Evolutionary conservation across 73 alveolate species (phyloP), one percentile per base, ranked within the genome.

Genomic region (Breviolum minutum): DNA sequence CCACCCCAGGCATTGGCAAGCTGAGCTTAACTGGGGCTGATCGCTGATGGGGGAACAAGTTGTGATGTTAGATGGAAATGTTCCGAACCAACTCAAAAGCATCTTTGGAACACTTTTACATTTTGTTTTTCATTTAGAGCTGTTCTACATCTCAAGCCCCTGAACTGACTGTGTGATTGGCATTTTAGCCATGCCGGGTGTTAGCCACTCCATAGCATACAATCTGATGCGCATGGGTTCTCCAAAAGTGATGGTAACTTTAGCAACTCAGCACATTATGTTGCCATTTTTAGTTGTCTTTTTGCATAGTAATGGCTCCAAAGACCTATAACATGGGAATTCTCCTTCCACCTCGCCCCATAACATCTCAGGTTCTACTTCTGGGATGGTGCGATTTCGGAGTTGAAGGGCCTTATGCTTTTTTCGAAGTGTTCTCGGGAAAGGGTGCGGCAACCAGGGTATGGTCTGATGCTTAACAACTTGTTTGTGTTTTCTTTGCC

Each of bases 151-250:
- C 10, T 20, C 81, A 30, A 40, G 54, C 54, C 54, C 54, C 54
- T 40, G 54, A 40, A 40, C 54, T 40, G 54, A 40, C 54, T 40
- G 54, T 40, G 54, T 40, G 54, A 40, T 40, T 40, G 3, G 54
- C 54, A 3, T 40, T 40, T 3, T 40, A 40, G 54, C 54, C 54
- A 40, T 40, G 54, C 54, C 81, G 26, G 30, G 1, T n/a, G 30
- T 8, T 22, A 48, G 87, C 8, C 14, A 63, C 14, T 77, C 87
- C 63, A 77, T 77, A 10, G 64, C 87, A 14, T 77, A 11, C 87
- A 77, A 77, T 22, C 63, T 77, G 29, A 77, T 77, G 87, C 87
- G 87, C 20, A 77, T 77, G 87, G 87, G 87, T 9, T 64, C 87
- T 29, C 87, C 89, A 30, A 81, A 81, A 11, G 10, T 11, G 10